Base-by-base conservation (phyloP, 2,329 filamentous ascomycete genomes). In the Penicillium sclerotigenum region DNA sequence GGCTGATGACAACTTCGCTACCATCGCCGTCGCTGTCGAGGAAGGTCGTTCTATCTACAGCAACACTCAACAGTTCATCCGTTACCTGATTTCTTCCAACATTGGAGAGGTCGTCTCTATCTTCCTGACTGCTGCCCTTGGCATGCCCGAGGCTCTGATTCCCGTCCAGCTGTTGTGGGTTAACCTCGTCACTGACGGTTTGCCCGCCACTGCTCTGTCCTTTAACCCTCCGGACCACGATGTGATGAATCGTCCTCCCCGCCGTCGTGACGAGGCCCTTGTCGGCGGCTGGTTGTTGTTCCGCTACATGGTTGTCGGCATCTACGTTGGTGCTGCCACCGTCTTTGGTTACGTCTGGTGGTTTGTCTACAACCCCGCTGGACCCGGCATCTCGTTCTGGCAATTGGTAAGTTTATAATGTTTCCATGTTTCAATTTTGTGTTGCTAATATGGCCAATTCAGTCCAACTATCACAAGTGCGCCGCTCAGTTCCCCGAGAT, bases 41-140 rank as follows among this genome's bases (percentile, higher is more conserved):
- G 94, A 99, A 77, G 94, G 94, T 52, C 89, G 94, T 60, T 92
- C 92, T 61, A 99, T 99, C 77, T 99, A 97, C 84, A 97, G 94
- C 87, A 99, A 99, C 82, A 99, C 94, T 6, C 94, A 99, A 73
- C 94, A 99, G 74, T 99, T 99, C 77, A 99, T 99, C 77, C 90
- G 95, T 47, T 99, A 99, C 75, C 84, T 99, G 59, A 99, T 99
- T 74, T 97, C 93, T 9, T 97, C 93, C 62, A 99, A 99, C 80
- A 99, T 99, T 64, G 95, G 94, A 68, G 94, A 99, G 75, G 94
- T 99, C 34, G 94, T 99, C 34, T 97, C 94, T 10, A 99, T 99
- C 76, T 99, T 99, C 83, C 78, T 99, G 67, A 99, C 94, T 13
- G 94, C 94, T 26, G 94, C 94, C 14, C 81, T 95, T 58, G 95